phyloP scores from a whole-genome alignment of 1,284 basidiomycete genomes.

The Mycocalia duriaeana region DNA sequence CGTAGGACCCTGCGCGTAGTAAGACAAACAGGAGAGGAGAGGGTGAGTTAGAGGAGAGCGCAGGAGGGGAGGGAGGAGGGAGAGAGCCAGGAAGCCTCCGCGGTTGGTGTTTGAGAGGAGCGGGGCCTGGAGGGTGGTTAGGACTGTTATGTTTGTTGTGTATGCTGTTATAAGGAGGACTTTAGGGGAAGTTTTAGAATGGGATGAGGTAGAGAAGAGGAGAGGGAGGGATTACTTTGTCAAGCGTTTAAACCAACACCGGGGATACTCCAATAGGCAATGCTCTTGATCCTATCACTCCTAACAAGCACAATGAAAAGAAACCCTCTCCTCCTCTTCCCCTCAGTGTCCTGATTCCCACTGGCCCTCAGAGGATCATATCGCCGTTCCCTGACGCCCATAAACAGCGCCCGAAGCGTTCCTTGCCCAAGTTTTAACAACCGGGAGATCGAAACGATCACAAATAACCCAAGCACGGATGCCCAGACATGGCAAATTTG shows the following conservation, averaged over 20 bases:
- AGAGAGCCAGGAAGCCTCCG: neutral
- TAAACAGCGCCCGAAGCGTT: too few relatives aligned
- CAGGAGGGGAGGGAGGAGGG: constrained; percentile 42
- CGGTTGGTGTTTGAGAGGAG: too few relatives aligned
- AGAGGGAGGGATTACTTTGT: constrained; percentile 2
- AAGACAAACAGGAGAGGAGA: constrained; percentile 74
- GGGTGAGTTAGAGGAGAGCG: constrained; percentile 66
- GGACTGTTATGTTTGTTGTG: neutral
- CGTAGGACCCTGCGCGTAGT: constrained; percentile 77
- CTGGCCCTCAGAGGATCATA: too few relatives aligned
- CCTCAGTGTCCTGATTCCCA: too few relatives aligned
- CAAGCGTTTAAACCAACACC: constrained; percentile 42
- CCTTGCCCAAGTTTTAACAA: too few relatives aligned
- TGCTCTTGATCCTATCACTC: too few relatives aligned
- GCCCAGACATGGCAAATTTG: constrained; percentile 77
- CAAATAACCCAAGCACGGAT: too few relatives aligned
- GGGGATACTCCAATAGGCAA: constrained; percentile 47
- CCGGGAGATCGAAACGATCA: too few relatives aligned
- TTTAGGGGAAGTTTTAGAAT: neutral
- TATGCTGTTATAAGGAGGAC: neutral
- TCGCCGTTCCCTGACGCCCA: too few relatives aligned
- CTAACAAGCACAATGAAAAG: too few relatives aligned
- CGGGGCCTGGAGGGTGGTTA: neutral
- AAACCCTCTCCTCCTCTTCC: too few relatives aligned
- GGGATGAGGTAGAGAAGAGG: neutral